A percentile compares a stretch with the other conserved stretches of the same genome.
Conservation (phyloP, 352 stramenopile genomes). For the Globisporangium spiculum region DNA sequence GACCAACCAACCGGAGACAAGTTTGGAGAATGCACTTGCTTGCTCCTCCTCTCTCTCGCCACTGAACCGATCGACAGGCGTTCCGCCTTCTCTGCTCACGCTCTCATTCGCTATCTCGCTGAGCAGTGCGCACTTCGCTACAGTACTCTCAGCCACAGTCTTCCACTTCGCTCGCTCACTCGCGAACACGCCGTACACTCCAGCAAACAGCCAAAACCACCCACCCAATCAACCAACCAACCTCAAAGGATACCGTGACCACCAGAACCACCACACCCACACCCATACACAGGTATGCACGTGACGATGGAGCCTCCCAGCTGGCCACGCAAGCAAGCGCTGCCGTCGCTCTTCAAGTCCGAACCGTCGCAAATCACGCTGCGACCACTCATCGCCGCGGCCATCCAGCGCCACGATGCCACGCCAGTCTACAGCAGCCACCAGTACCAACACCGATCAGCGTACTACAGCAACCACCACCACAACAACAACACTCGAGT, state of each 20-base stretch:
- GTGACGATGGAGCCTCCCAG: constrained; percentile 4
- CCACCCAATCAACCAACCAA: background rate
- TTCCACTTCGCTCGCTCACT: background rate
- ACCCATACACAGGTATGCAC: background rate
- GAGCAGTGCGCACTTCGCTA: background rate
- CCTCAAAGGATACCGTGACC: background rate
- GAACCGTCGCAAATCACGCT: constrained; percentile 6
- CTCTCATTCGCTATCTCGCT: constrained; percentile 2
- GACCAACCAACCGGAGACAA: constrained; percentile 1
- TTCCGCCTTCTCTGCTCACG: background rate
- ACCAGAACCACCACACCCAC: background rate
- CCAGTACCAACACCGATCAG: background rate
- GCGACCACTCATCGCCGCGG: constrained; percentile 3
- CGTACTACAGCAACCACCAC: background rate
- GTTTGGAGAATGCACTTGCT: constrained; percentile 1
- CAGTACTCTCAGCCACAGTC: background rate
- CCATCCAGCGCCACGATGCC: background rate
- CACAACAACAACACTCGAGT: background rate
- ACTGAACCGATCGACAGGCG: background rate
- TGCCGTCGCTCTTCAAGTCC: constrained; percentile 14
- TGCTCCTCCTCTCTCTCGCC: background rate
- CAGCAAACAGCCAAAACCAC: background rate
- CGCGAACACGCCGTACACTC: background rate
- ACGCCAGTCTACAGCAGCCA: background rate
- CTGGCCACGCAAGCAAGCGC: constrained; percentile 4